phyloP scores from a whole-genome alignment of 1,139 yeast species.

The Barnettozyma hawaiiensis region DNA sequence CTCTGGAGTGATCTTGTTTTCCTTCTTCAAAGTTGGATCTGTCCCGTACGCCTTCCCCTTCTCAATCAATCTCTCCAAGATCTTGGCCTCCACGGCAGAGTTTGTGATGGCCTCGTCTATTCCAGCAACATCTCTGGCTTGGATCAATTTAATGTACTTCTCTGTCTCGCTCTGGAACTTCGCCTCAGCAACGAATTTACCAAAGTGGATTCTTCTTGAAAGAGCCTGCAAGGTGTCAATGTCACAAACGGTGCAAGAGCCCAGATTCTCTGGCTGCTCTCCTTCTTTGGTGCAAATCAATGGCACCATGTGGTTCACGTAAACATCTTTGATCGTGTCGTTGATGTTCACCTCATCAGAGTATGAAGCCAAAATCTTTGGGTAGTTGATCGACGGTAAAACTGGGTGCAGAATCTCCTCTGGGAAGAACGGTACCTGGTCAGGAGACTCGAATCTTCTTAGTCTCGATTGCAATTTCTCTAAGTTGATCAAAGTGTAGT shows the following conservation, averaged over 20 bases:
- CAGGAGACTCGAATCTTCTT: conserved; percentile 91
- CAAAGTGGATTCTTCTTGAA: conserved; percentile 94
- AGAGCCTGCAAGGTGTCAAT: conserved; percentile 83
- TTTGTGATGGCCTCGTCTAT: conserved; percentile 82
- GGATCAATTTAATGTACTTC: conserved; percentile 57
- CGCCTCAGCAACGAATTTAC: conserved; percentile 95
- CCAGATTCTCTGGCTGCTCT: conserved; percentile 80
- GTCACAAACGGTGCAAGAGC: conserved; percentile 81
- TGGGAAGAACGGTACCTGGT: conserved; percentile 90
- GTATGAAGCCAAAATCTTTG: conserved; percentile 69
- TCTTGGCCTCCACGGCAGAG: conserved; percentile 76
- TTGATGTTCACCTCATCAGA: conserved; percentile 75
- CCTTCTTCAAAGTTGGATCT: conserved; percentile 77
- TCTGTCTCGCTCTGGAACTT: conserved; percentile 71
- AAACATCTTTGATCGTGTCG: conserved; percentile 56
- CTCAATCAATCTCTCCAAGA: conserved; percentile 66
- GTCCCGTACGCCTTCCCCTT: conserved; percentile 86
- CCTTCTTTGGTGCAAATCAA: conserved; percentile 61
- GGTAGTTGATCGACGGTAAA: conserved; percentile 75
- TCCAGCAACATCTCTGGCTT: conserved; percentile 59
- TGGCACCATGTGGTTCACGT: conserved; percentile 70
- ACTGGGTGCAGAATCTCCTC: conserved; percentile 57
- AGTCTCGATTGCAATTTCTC: conserved; percentile 80
- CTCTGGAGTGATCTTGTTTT: conserved; percentile 69
- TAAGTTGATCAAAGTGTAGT: conserved; percentile 73